Percentiles rank a stretch among this genome's conserved stretches.
phyloP scores from a whole-genome alignment of 2,329 filamentous ascomycete species.

The Alternaria sp. region DNA sequence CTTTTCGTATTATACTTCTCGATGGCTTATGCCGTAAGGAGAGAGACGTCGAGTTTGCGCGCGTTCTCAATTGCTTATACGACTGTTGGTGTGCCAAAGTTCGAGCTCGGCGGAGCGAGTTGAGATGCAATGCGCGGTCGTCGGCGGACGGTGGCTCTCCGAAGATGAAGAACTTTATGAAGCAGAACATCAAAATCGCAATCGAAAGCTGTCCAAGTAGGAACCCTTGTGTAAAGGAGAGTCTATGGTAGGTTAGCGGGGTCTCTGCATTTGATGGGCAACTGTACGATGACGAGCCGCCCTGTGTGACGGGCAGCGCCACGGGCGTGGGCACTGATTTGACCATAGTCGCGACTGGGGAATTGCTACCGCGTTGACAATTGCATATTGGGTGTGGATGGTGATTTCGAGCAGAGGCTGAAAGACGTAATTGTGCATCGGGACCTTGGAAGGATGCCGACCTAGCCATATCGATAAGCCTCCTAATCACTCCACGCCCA shows the following conservation, averaged over 20 bases:
- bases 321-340: constrained; percentile 19
- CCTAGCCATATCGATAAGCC: constrained; percentile 5
- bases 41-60: constrained; percentile 44
- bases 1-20: constrained; percentile 54
- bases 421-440: constrained; percentile 11
- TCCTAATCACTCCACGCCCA: constrained; percentile 10
- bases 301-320: constrained; percentile 24
- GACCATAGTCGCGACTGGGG: constrained; percentile 16
- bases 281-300: constrained; percentile 22
- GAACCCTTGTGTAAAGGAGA: constrained; percentile 93
- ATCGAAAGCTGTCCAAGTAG: constrained; percentile 93
- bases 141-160: constrained; percentile 88
- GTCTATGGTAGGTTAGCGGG: constrained; percentile 55
- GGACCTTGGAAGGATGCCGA: constrained; percentile 8
- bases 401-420: background rate
- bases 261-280: constrained; percentile 7
- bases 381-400: constrained; percentile 9
- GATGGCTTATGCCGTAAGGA: constrained; percentile 47
- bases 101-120: constrained; percentile 74
- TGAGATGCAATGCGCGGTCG: constrained; percentile 75
- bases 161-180: constrained; percentile 99
- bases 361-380: constrained; percentile 9
- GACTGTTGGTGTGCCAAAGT: constrained; percentile 69
- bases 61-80: constrained; percentile 31
- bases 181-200: constrained; percentile 86